phyloP scores from a whole-genome alignment of 1,284 basidiomycete species.

The Exobasidium cylindrosporum region DNA sequence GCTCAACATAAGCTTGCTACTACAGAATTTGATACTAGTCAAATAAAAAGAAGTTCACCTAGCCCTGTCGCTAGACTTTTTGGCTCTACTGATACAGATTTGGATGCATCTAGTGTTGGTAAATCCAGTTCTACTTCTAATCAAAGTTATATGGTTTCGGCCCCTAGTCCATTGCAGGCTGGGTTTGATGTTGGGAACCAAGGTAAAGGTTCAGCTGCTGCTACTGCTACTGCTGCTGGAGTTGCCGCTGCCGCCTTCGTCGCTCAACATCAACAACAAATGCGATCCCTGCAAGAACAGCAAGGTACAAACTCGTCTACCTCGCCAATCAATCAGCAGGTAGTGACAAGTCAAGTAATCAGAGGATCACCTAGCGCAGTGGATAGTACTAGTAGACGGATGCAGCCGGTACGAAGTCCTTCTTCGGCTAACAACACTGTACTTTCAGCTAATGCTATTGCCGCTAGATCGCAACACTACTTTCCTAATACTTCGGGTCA shows the following conservation, averaged over 20 bases:
- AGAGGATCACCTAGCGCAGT: neutral
- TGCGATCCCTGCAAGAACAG: neutral
- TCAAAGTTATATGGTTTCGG: neutral
- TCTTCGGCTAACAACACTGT: slow-evolving; percentile 1
- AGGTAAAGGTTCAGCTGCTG: neutral
- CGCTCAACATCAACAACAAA: slow-evolving; percentile 4
- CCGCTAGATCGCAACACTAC: slow-evolving; percentile 40
- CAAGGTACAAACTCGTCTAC: neutral
- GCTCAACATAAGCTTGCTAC: too few species aligned
- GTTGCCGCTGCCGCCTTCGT: neutral
- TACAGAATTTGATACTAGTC: too few species aligned
- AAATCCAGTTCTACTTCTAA: neutral
- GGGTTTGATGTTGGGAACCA: neutral
- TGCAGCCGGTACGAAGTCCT: neutral
- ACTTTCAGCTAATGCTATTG: slow-evolving; percentile 26
- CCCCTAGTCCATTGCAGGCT: neutral
- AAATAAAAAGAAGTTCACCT: too few species aligned
- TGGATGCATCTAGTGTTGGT: too few species aligned
- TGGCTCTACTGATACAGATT: too few species aligned
- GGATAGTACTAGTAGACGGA: neutral
- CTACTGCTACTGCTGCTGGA: neutral
- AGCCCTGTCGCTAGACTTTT: too few species aligned
- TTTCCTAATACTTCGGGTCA: slow-evolving; percentile 29
- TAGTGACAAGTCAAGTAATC: too few species aligned
- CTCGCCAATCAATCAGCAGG: neutral